Evolutionary conservation across 805 yeast species (phyloP).

Genomic region (Starmerella sp.): DNA sequence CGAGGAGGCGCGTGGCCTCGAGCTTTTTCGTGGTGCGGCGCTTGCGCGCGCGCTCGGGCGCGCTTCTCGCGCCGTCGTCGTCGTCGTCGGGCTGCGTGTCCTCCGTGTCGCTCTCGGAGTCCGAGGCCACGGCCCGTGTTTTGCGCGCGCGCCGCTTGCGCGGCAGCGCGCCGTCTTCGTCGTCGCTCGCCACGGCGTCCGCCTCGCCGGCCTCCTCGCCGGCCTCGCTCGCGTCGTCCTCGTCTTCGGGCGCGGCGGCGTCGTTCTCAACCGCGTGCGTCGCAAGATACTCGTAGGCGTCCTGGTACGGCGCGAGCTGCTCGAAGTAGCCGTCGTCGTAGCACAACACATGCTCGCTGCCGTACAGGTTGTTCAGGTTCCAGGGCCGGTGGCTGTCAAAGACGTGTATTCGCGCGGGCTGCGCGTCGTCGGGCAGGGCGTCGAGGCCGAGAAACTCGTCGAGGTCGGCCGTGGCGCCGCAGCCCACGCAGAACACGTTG

Average conservation of each 20-base stretch:
- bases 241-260: slow-evolving; percentile 9
- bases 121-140: slow-evolving; percentile 5
- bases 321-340: slow-evolving; percentile 78
- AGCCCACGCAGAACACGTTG: slow-evolving; percentile 72
- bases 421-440: slow-evolving; percentile 19
- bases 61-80: slow-evolving; percentile 9
- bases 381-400: slow-evolving; percentile 93
- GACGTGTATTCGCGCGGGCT: slow-evolving; percentile 51
- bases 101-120: slow-evolving; percentile 19
- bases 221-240: slow-evolving; percentile 12
- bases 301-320: slow-evolving; percentile 43
- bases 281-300: slow-evolving; percentile 43
- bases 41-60: slow-evolving; percentile 4
- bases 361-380: slow-evolving; percentile 87
- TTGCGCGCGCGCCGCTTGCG: slow-evolving; percentile 12
- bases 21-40: slow-evolving; percentile 15
- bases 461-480: slow-evolving; percentile 86
- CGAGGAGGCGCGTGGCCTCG: slow-evolving; percentile 41
- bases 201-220: background rate
- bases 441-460: slow-evolving; percentile 40
- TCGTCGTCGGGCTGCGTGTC: slow-evolving; percentile 17
- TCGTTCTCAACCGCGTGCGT: slow-evolving; percentile 26
- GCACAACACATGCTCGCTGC: slow-evolving; percentile 61
- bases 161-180: background rate
- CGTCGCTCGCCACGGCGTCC: background rate